Conservation (phyloP, 805 yeast genomes). For the Komagataella kurtzmanii region DNA sequence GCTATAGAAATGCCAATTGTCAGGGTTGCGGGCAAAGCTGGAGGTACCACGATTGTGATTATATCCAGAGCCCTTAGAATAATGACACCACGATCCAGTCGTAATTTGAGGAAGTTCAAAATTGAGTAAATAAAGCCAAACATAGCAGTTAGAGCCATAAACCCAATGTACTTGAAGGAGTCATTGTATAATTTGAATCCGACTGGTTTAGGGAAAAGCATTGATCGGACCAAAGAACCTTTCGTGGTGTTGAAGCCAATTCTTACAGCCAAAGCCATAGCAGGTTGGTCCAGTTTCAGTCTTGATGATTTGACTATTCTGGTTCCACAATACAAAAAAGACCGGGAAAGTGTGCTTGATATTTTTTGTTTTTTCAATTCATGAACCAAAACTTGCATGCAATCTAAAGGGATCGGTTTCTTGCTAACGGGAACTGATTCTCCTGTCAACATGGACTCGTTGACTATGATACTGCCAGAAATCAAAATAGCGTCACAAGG, state of each 20-base stretch:
- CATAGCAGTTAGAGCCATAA: slow-evolving; percentile 77
- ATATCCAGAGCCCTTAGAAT: slow-evolving; percentile 84
- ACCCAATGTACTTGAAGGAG: slow-evolving; percentile 91
- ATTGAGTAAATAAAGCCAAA: slow-evolving; percentile 80
- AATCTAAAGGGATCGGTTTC: slow-evolving; percentile 46
- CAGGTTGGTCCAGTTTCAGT: slow-evolving; percentile 52
- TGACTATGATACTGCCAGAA: slow-evolving; percentile 91
- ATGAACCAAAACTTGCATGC: slow-evolving; percentile 40
- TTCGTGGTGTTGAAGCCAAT: slow-evolving; percentile 95
- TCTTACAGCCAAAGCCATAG: slow-evolving; percentile 74
- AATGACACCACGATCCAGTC: slow-evolving; percentile 56
- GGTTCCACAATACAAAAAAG: slow-evolving; percentile 81
- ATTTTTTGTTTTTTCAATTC: slow-evolving; percentile 44
- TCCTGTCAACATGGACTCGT: slow-evolving; percentile 96
- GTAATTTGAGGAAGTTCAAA: slow-evolving; percentile 65
- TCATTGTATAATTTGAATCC: slow-evolving; percentile 91
- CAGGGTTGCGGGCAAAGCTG: slow-evolving; percentile 94
- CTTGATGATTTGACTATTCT: slow-evolving; percentile 73
- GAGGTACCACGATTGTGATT: slow-evolving; percentile 95
- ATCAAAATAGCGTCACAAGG: slow-evolving; percentile 87
- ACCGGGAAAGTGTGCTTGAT: slow-evolving; percentile 53
- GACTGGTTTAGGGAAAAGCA: slow-evolving; percentile 91
- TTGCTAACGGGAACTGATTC: slow-evolving; percentile 96
- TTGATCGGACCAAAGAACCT: slow-evolving; percentile 85
- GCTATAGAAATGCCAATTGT: slow-evolving; percentile 97